Conservation (phyloP, 1,284 basidiomycete genomes). For the Coniferiporia weirii region DNA sequence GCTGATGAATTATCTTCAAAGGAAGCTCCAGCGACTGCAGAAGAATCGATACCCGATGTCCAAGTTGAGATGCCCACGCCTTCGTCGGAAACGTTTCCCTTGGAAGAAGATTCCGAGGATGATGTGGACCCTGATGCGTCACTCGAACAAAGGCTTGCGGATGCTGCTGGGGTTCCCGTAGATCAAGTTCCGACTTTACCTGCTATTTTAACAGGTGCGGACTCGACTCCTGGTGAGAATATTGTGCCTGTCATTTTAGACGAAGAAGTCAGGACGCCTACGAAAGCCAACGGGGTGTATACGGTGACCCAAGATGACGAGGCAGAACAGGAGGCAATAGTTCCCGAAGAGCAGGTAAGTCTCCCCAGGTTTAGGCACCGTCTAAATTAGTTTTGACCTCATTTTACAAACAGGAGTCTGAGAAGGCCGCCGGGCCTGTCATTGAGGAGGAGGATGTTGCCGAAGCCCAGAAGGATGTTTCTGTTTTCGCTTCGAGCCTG, state of each 20-base stretch:
- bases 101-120: slow-evolving; percentile 3
- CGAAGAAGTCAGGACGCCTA: not conserved
- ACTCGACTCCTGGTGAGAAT: not conserved
- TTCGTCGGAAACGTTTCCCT: not conserved
- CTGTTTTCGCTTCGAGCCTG: not conserved
- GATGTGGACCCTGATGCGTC: not conserved
- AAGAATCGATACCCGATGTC: slow-evolving; percentile 2
- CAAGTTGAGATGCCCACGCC: slow-evolving; percentile 9
- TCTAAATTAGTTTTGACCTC: not conserved
- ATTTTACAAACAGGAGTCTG: not conserved
- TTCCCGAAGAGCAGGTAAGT: not conserved
- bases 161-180: not conserved
- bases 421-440: not conserved
- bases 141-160: not conserved
- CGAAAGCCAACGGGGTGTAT: not conserved
- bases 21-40: not conserved
- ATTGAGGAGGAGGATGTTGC: not conserved
- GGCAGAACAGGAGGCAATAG: not conserved
- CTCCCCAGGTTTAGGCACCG: not conserved
- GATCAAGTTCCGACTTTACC: not conserved
- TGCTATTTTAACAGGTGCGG: not conserved
- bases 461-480: slow-evolving; percentile 4
- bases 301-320: not conserved
- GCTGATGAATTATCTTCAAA: not conserved
- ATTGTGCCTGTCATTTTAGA: not conserved